Evolutionary conservation across 805 yeast genomes (phyloP), one percentile per base, ranked within the genome.

Genomic region (Jamesozyma spencerorum): DNA sequence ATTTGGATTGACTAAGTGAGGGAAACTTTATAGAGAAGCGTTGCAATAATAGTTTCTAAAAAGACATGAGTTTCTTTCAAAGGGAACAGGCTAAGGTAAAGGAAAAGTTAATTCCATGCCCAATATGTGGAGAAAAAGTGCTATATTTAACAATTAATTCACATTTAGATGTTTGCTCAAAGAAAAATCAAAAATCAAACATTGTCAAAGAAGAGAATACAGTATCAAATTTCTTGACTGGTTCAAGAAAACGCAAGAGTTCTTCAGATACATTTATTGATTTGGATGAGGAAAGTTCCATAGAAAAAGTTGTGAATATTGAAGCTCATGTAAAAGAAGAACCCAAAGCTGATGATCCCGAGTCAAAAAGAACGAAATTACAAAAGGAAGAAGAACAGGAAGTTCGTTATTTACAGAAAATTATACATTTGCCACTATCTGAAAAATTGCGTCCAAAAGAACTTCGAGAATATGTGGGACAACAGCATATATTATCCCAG

Each of bases 391-490:
- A 19, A 29, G 50, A 41, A 26, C 57, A 36, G 22, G 62, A 58
- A 35, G 31, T 49, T 6, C 44, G 47, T 19, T 44, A 52, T 36
- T 40, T 60, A 22, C 56, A 52, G 36, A 60, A 58, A 37, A 54
- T 55, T 5, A 47, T 49, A 10, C 61, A 53, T 42, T 40, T 59
- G 31, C 72, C 96, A 1, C 62, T 88, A 17, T 81, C 94, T 2
- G 95, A 86, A 54, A 69, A 77, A 38, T 68, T 86, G n/a, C 68
- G 97, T n/a, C 99, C 99, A 0, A 63, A 62, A 10, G 61, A 67
- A 0, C 61, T 92, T 20, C 69, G 70, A 3, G 85, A 81, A 3
- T 87, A 79, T 54, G 71, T 90, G 18, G 99, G 99, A 0, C 99
- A 92, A 61, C 65, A 68, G 12, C 94, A 88, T 61, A 62, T 92